Conservation (phyloP, 225 moss, liverwort and hornwort species). For the Rhytidiadelphus loreus region DNA sequence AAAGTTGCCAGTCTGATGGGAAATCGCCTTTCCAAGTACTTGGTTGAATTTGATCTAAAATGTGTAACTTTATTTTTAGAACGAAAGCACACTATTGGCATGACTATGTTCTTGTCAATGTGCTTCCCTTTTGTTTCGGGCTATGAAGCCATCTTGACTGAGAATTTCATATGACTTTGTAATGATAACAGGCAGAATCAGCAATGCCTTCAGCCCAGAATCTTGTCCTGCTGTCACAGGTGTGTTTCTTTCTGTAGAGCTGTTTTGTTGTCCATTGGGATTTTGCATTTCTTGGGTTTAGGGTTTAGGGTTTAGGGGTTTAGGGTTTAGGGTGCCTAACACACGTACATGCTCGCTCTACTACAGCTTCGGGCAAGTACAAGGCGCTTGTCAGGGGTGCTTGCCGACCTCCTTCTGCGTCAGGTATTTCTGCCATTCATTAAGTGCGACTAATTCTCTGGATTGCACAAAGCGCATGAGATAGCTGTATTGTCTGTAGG, state of each 20-base stretch:
- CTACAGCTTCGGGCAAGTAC: constrained; percentile 68
- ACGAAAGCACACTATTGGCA: not conserved
- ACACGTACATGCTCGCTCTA: not conserved
- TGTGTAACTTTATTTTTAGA: not conserved
- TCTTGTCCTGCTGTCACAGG: constrained; percentile 83
- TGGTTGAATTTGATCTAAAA: not conserved
- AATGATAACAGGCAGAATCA: constrained; percentile 50
- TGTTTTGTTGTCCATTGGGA: not conserved
- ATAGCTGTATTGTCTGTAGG: not conserved
- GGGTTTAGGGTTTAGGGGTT: too few relatives aligned
- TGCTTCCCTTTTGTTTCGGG: not conserved
- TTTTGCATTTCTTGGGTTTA: not conserved
- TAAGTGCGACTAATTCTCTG: not conserved
- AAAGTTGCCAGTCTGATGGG: not conserved
- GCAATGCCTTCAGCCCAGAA: constrained; percentile 95
- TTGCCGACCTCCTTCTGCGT: constrained; percentile 58
- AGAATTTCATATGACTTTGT: not conserved
- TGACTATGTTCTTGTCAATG: not conserved
- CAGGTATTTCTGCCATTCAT: constrained; percentile 31
- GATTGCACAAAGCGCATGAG: not conserved
- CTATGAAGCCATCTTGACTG: not conserved
- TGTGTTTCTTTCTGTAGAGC: not conserved
- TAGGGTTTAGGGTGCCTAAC: not conserved
- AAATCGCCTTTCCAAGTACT: not conserved
- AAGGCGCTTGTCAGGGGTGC: constrained; percentile 56